Conservation (phyloP, 2,329 filamentous ascomycete species). For the Ceratocystis papillata region DNA sequence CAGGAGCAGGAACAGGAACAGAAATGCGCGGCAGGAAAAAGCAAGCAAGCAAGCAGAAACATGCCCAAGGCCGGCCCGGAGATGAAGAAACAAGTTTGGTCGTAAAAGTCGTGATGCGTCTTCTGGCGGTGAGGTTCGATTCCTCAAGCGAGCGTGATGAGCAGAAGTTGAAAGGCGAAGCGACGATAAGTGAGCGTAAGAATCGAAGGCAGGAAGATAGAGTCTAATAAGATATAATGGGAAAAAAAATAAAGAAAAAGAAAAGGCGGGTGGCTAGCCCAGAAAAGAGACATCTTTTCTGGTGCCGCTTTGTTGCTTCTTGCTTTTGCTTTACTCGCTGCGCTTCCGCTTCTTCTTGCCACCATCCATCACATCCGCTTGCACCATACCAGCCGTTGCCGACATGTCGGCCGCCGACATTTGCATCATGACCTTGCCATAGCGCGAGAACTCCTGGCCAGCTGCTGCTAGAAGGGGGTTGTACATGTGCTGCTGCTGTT, state of each 20-base stretch:
- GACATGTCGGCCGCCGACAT: slow-evolving; percentile 58
- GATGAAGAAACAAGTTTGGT: slow-evolving; percentile 27
- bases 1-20: slow-evolving; percentile 26
- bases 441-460: slow-evolving; percentile 51
- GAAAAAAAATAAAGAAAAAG: neutral
- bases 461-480: slow-evolving; percentile 35
- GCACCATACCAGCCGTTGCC: slow-evolving; percentile 42
- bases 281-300: slow-evolving; percentile 12
- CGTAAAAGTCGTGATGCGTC: slow-evolving; percentile 23
- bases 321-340: slow-evolving; percentile 40
- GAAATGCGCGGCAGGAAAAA: slow-evolving; percentile 26
- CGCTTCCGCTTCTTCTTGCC: slow-evolving; percentile 59
- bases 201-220: slow-evolving; percentile 17
- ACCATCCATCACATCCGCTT: slow-evolving; percentile 39
- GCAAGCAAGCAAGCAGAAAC: no score
- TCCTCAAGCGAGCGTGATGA: neutral
- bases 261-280: neutral
- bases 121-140: slow-evolving; percentile 8
- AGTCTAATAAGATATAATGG: neutral
- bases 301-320: neutral
- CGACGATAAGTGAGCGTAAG: slow-evolving; percentile 3
- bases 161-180: neutral
- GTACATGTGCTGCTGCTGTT: slow-evolving; percentile 30
- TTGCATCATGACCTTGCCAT: slow-evolving; percentile 73
- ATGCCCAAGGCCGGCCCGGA: slow-evolving; percentile 7